Evolutionary conservation across 2,329 filamentous ascomycete genomes (phyloP).

Genomic region (Raffaelea ambrosiae): DNA sequence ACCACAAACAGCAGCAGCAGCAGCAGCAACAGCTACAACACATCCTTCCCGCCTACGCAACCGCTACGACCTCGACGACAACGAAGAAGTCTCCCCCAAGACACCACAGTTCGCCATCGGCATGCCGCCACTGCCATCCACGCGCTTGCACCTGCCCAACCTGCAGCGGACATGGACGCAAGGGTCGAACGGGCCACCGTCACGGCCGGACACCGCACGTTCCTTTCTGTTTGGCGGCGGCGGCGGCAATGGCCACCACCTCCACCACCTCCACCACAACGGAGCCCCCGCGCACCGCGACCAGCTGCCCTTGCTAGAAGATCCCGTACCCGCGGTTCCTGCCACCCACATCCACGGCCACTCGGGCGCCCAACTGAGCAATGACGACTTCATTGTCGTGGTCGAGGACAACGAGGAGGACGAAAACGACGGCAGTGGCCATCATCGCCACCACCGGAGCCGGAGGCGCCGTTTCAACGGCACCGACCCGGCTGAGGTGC

Average conservation of each 20-base stretch:
- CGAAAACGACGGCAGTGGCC: not conserved
- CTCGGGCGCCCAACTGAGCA: not conserved
- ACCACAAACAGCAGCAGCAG: no score
- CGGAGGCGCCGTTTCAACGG: conserved; percentile 23
- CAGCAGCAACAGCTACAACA: no score
- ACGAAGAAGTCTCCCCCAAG: conserved; percentile 31
- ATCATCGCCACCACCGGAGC: not conserved
- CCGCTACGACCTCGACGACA: conserved; percentile 3
- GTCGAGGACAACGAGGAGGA: not conserved
- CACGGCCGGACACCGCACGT: conserved; percentile 13
- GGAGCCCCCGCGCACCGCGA: not conserved
- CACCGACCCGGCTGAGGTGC: conserved; percentile 39
- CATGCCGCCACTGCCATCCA: conserved; percentile 29
- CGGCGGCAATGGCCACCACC: not conserved
- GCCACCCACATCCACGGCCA: conserved; percentile 11
- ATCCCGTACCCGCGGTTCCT: not conserved
- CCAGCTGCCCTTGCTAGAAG: not conserved
- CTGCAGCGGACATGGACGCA: conserved; percentile 29
- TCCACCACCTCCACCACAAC: not conserved
- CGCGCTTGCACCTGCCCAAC: conserved; percentile 31
- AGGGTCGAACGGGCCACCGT: conserved; percentile 23
- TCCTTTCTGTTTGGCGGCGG: no score
- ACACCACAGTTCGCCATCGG: conserved; percentile 31
- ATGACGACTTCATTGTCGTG: not conserved
- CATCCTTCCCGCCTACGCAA: no score